Base-by-base conservation (phyloP, 2,329 filamentous ascomycete species). In the Xylaria sp. region DNA sequence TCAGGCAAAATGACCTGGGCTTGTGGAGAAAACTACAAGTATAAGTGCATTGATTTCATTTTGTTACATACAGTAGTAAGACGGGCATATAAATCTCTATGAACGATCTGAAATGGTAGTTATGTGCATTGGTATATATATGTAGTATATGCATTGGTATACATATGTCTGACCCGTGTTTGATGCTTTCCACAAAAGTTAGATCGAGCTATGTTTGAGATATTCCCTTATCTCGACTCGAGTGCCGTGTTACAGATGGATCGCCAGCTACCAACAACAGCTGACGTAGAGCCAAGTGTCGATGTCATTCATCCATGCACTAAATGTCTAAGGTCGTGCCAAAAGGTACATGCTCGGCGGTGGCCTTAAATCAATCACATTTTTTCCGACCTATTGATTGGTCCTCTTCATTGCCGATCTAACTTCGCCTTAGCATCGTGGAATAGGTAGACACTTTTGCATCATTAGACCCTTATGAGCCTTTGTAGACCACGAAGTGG, bases 231-330 rank as follows among this genome's bases (percentile, higher is more conserved):
- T 59, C 54, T 67, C 59, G 28, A 56, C 54, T 54, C 51, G 20
- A 26, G 26, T 26, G 59, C 33, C 36, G 10, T 36, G 51, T 48
- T 40, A 11, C 46, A 40, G n/a, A 53, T 42, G 36, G 61, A 65
- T 68, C 66, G 42, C 42, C 61, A 26, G 26, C 65, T 46, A 31
- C 23, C 44, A 51, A 48, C 20, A 60, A 36, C 57, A 53, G 36
- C 61, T 68, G 66, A 68, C 66, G 66, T 65, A 65, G 66, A 56
- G 31, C 31, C 46, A 51, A 28, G 48, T 58, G 46, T 58, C 49
- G 40, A 61, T 68, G 61, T 65, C 61, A 61, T 68, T 65, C 61
- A 61, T 68, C 60, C 42, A 60, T 60, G 54, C 61, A 56, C 40
- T 49, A 60, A 6, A 36, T 40, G 28, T 15, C 40, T 42, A 40